A percentile compares a stretch with the other conserved stretches of the same genome.
Conservation (phyloP, 352 stramenopile species). For the Globisporangium camurandrum region DNA sequence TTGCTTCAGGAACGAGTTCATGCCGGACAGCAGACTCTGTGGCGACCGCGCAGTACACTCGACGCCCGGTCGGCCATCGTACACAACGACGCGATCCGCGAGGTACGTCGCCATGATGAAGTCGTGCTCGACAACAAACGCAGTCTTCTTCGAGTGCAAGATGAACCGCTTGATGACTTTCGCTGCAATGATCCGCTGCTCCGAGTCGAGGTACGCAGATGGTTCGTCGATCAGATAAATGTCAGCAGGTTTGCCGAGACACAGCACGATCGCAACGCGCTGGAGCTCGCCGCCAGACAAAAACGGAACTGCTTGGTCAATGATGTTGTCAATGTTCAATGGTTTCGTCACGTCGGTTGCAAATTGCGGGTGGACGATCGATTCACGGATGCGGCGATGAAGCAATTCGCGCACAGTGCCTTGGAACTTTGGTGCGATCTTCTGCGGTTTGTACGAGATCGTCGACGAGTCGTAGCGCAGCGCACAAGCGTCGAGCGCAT, state of each 20-base stretch:
- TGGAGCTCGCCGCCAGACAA: slow-evolving; percentile 99
- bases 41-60: slow-evolving; percentile 96
- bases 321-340: slow-evolving; percentile 97
- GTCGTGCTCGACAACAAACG: slow-evolving; percentile 99
- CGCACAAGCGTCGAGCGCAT: slow-evolving; percentile 69
- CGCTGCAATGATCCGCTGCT: slow-evolving; percentile 98
- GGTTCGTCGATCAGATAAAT: slow-evolving; percentile 99
- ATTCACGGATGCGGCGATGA: slow-evolving; percentile 96
- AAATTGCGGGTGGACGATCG: slow-evolving; percentile 98
- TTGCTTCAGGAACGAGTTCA: slow-evolving; percentile 99
- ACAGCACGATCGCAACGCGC: slow-evolving; percentile 97
- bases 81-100: slow-evolving; percentile 94
- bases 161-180: slow-evolving; percentile 99
- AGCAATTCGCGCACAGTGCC: slow-evolving; percentile 97
- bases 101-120: slow-evolving; percentile 99
- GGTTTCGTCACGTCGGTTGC: slow-evolving; percentile 98
- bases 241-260: slow-evolving; percentile 96
- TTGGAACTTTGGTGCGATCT: slow-evolving; percentile 94
- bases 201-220: slow-evolving; percentile 98
- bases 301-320: slow-evolving; percentile 97
- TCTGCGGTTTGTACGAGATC: slow-evolving; percentile 99
- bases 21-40: slow-evolving; percentile 93
- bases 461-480: slow-evolving; percentile 79
- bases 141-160: slow-evolving; percentile 99
- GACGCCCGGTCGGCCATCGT: slow-evolving; percentile 93